These are phyloP conservation scores for Botrytis deweyae DNA, from an alignment of 2,329 filamentous ascomycete species.

Conservation along the genomic window DNA sequence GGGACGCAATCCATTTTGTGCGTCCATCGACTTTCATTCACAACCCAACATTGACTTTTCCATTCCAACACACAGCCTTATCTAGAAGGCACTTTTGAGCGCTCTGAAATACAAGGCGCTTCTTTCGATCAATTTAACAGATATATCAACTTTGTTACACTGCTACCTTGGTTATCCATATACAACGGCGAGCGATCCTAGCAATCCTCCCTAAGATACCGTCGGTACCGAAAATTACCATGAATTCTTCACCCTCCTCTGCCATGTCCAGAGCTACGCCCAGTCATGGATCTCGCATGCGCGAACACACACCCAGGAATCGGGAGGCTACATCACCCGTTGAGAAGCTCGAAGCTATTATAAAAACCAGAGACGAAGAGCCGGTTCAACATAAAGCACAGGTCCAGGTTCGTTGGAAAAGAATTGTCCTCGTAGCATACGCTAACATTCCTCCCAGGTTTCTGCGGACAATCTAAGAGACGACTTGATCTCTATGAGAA, in stretches of 20 bases:
- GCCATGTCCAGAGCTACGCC: conserved; percentile 6
- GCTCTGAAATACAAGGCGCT: neutral
- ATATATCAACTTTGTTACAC: neutral
- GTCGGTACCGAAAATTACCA: conserved; percentile 15
- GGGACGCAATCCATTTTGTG: neutral
- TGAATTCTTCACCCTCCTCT: conserved; percentile 25
- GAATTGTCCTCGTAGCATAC: neutral
- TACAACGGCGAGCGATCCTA: neutral
- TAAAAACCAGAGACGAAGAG: conserved; percentile 17
- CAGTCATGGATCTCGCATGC: conserved; percentile 16
- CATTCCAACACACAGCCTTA: neutral
- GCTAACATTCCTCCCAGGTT: conserved; percentile 31
- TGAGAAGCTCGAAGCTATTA: neutral
- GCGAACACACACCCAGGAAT: conserved; percentile 12
- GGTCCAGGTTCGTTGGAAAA: conserved; percentile 27
- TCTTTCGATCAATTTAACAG: neutral
- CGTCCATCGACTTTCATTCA: neutral
- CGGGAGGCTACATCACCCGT: conserved; percentile 21
- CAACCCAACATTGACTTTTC: neutral
- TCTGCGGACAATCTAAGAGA: conserved; percentile 34
- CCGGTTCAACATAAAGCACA: conserved; percentile 24
- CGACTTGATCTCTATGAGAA: conserved; percentile 61
- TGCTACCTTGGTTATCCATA: neutral
- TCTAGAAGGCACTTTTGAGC: conserved; percentile 1
- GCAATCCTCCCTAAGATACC: neutral